These are phyloP conservation scores for Exidia glandulosa DNA, from an alignment of 768 basidiomycete genomes.

Conservation along the genomic window DNA sequence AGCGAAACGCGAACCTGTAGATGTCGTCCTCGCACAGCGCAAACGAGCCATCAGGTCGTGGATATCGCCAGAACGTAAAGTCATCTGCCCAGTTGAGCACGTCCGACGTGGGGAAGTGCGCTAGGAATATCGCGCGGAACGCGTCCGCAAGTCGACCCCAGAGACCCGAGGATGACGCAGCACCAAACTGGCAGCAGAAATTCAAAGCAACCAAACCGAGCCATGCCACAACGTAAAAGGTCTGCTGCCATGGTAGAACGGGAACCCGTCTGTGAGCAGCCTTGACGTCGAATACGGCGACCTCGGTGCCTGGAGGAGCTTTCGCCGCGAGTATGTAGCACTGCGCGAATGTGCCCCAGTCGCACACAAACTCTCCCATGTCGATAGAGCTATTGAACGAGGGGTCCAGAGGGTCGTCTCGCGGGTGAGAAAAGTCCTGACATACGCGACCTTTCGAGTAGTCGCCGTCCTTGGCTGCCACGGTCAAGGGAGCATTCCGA, in stretches of 20 bases:
- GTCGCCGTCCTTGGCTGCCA: too few species aligned
- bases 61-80: conserved; percentile 16
- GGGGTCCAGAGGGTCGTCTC: too few species aligned
- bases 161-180: conserved; percentile 17
- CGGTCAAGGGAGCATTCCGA: too few species aligned
- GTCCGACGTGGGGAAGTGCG: conserved; percentile 4
- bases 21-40: not conserved
- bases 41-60: not conserved
- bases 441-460: too few species aligned
- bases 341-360: conserved; percentile 28
- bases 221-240: conserved; percentile 14
- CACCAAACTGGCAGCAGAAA: conserved; percentile 20
- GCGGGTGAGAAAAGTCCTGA: too few species aligned
- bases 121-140: conserved; percentile 18
- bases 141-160: conserved; percentile 24
- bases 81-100: conserved; percentile 30
- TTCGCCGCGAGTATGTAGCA: conserved; percentile 15
- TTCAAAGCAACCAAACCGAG: conserved; percentile 22
- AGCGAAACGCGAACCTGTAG: conserved; percentile 1
- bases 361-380: conserved; percentile 19
- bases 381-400: conserved; percentile 24
- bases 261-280: conserved; percentile 19
- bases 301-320: conserved; percentile 24
- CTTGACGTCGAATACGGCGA: conserved; percentile 23
- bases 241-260: conserved; percentile 18